phyloP scores from a whole-genome alignment of 2,329 filamentous ascomycete species.

The Colletotrichum kahawae region DNA sequence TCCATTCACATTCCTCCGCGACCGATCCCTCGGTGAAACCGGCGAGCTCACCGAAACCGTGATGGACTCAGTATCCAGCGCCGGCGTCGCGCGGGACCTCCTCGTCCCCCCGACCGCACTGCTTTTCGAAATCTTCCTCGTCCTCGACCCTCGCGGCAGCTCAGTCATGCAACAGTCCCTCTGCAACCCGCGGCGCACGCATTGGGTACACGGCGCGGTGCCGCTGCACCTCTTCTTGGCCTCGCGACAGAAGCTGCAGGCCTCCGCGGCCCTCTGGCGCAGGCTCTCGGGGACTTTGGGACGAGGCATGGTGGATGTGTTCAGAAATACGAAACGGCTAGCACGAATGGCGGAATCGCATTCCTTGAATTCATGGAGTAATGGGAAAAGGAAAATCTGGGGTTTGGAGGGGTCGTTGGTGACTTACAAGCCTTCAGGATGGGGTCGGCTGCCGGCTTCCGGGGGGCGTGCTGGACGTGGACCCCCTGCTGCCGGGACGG shows the following conservation, averaged over 20 bases:
- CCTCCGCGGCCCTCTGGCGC: slow-evolving; percentile 52
- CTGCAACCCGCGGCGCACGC: slow-evolving; percentile 43
- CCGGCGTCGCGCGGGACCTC: background rate
- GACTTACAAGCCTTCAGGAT: background rate
- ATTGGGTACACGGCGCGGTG: slow-evolving; percentile 52
- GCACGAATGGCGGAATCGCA: slow-evolving; percentile 32
- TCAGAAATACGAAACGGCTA: background rate
- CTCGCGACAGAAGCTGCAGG: slow-evolving; percentile 52
- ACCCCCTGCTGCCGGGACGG: background rate
- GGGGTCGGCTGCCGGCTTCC: background rate
- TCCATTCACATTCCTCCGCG: background rate
- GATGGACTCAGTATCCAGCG: background rate
- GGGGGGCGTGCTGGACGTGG: background rate
- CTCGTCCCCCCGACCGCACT: background rate
- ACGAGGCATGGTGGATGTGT: slow-evolving; percentile 34
- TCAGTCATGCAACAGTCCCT: background rate
- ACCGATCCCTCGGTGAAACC: background rate
- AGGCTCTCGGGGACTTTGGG: slow-evolving; percentile 54
- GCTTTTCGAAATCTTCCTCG: background rate
- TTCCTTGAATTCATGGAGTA: slow-evolving; percentile 24
- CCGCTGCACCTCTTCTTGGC: slow-evolving; percentile 58
- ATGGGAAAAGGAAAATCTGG: background rate
- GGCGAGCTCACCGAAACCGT: background rate
- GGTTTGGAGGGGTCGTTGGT: background rate
- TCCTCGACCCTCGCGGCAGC: background rate